Evolutionary conservation across 1,284 basidiomycete species (phyloP), one percentile per base, ranked within the genome.

Genomic region (Leccinum griseonigrum): DNA sequence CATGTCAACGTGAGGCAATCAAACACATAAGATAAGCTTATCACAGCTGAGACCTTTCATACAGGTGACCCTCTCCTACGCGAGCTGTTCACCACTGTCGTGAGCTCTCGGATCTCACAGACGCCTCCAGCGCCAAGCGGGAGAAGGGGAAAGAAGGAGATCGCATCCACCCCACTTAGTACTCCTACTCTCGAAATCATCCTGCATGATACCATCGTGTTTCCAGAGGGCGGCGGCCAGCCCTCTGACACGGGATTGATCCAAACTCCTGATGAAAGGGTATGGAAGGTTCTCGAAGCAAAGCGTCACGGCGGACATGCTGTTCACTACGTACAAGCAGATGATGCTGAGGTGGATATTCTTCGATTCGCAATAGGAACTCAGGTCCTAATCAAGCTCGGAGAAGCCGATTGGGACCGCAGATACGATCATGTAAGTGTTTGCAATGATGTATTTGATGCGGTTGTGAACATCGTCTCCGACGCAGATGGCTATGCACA

Each of bases 201-300:
- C 64, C 76, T 92, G 46, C 85, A 89, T 63, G 94, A 95, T 73
- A 94, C 92, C 1, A 81, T 93, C n/a, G 82, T 94, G 52, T 95
- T 95, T 70, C 94, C 94, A 0, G 94, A 95, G 76, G 92, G 92
- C 13, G 94, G 94, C 14, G 92, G 92, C 3, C 94, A 96, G 68
- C 91, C 92, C 0, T 87, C 87, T 5, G 94, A 95, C 70, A 86
- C 86, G 26, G 94, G 93, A 0, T 60, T 79, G 9, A 77, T 95
- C 22, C 80, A 69, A 7, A 79, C 74, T 13, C 68, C 71, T 0
- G 75, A 83, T 60, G 77, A 79, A 13, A 74, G 70, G 5, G 65
- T 75, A 5, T 90, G 87, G 82, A 77, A 83, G 14, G 86, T 95
- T n/a, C 75, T 87, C 11, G 85, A 91, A 66, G 86, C 86, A 46